A percentile compares a stretch with the other conserved stretches of the same genome.
phyloP scores from a whole-genome alignment of 2,329 filamentous ascomycete genomes.

The Aureobasidium sp. region DNA sequence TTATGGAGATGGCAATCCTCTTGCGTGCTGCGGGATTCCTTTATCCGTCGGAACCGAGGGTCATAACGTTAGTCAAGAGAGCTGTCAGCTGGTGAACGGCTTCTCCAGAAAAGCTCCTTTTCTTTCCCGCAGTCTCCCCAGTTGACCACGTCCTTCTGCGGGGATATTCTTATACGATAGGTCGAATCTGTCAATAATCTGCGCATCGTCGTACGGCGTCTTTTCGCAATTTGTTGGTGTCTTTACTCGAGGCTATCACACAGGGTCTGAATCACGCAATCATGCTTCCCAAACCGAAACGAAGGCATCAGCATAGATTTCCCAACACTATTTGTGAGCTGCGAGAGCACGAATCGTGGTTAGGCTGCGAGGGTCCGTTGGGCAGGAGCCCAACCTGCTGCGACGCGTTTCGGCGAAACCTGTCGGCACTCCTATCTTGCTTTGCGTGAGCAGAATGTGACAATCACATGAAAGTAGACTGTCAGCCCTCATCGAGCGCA shows the following conservation, averaged over 20 bases:
- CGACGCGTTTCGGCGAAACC: constrained; percentile 3
- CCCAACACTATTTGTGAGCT: constrained; percentile 4
- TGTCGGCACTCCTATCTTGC: neutral
- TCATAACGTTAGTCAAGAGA: neutral
- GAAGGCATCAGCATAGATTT: neutral
- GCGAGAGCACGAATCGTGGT: neutral
- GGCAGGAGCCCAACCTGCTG: neutral
- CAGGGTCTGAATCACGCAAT: neutral
- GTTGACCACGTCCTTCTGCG: neutral
- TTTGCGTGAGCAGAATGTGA: neutral
- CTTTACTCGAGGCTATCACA: neutral
- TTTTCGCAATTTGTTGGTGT: neutral
- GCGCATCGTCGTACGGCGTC: neutral
- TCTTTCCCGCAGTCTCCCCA: constrained; percentile 1
- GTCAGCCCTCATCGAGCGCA: neutral
- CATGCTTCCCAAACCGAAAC: neutral
- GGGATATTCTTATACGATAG: neutral
- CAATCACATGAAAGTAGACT: neutral
- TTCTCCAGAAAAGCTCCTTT: neutral
- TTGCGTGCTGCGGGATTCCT: neutral
- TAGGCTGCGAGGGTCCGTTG: neutral
- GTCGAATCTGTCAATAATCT: neutral
- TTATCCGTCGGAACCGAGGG: neutral
- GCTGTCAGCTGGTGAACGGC: neutral
- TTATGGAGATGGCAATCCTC: neutral